Evolutionary conservation across 306 rosid species (phyloP).

Genomic region (Arachis stenosperma): DNA sequence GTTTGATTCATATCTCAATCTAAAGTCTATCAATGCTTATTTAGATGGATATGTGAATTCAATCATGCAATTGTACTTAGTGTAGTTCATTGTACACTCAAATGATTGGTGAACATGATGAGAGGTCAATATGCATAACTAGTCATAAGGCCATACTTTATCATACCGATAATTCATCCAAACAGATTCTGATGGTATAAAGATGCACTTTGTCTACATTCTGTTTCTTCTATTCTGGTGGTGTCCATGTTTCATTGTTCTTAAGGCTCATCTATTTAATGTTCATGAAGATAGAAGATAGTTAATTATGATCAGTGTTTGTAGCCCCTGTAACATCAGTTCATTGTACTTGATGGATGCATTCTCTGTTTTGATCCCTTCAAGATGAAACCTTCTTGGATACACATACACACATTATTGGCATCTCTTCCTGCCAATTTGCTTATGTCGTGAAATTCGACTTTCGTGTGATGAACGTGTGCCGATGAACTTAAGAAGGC

Average conservation of each 20-base stretch:
- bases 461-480: slow-evolving; percentile 60
- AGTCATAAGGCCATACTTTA: background rate
- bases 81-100: background rate
- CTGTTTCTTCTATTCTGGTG: background rate
- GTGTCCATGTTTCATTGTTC: background rate
- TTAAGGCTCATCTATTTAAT: background rate
- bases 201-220: background rate
- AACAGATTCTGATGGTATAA: background rate
- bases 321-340: background rate
- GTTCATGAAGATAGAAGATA: background rate
- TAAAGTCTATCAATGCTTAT: background rate
- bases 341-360: background rate
- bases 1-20: slow-evolving; percentile 22
- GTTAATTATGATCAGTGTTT: background rate
- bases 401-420: background rate
- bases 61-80: background rate
- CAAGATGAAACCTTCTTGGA: background rate
- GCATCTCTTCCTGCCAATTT: background rate
- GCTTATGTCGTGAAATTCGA: slow-evolving; percentile 8
- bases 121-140: background rate
- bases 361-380: background rate
- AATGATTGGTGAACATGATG: slow-evolving; percentile 3
- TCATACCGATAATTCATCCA: background rate
- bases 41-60: background rate
- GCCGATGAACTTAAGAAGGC: slow-evolving; percentile 86